phyloP scores from a whole-genome alignment of 441 rosid species.

The Croton laevigatus region DNA sequence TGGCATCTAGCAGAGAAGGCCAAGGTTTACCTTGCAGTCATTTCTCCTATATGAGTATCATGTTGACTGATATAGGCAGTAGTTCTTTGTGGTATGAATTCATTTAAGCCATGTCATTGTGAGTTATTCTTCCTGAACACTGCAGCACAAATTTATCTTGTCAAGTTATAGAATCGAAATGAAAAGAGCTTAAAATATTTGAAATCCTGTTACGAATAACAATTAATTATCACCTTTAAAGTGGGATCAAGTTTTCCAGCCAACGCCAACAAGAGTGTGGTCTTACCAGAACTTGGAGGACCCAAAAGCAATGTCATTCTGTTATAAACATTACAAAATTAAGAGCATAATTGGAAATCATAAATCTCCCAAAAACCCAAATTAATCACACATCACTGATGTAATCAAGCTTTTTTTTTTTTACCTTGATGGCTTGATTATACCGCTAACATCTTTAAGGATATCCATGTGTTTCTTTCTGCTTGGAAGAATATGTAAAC shows the following conservation, averaged over 20 bases:
- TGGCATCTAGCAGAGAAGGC: conserved; percentile 36
- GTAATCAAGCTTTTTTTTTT: neutral
- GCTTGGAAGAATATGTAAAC: conserved; percentile 46
- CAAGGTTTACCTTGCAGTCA: conserved; percentile 36
- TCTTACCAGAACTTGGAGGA: conserved; percentile 36
- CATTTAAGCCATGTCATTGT: conserved; percentile 29
- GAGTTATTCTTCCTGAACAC: conserved; percentile 28
- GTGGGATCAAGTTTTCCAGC: conserved; percentile 30
- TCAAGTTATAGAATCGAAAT: neutral
- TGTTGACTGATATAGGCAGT: conserved; percentile 33
- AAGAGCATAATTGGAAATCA: neutral
- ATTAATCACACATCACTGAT: neutral
- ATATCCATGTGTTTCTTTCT: conserved; percentile 50
- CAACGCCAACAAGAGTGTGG: conserved; percentile 26
- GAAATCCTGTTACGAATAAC: neutral
- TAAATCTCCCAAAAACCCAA: neutral
- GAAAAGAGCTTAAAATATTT: neutral
- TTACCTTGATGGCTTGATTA: conserved; percentile 65
- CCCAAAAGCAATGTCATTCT: conserved; percentile 58
- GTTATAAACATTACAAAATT: neutral
- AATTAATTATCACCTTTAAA: conserved; percentile 20
- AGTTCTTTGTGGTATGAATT: conserved; percentile 30
- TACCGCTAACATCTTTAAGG: conserved; percentile 67
- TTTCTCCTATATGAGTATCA: conserved; percentile 31
- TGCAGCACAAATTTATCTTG: conserved; percentile 4